Evolutionary conservation across 257 asterid species (phyloP), one percentile per base, ranked within the genome.

Genomic region (Nemophila menziesii): DNA sequence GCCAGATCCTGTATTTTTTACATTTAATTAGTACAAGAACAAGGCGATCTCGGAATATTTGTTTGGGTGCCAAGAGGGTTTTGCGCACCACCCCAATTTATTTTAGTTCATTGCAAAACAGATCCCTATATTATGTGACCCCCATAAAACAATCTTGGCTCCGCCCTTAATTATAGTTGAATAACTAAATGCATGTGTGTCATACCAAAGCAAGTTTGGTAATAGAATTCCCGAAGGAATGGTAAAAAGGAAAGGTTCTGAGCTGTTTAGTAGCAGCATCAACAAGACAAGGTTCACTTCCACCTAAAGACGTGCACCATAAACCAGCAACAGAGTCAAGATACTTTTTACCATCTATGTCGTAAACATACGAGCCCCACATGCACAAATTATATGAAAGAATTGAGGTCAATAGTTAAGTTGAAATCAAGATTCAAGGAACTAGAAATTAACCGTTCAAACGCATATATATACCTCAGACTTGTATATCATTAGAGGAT

Each of bases 261-360:
- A 89, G 76, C 66, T 89, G 98, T 51, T 64, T 76, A 20, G 65
- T 60, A 15, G 98, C 98, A 52, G 98, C 98, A 39, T 49, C 93
- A 54, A 78, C 77, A 39, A 89, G 94, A 17, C 96, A 78, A 48
- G 98, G 85, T 57, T 89, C 98, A 46, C 43, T 89, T 11, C 98
- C 98, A 84, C 98, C 87, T 50, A 89, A 74, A 13, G 94, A 75
- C 1, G 96, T 89, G 76, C 85, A 76, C 98, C 98, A 89, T 58
- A 89, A 66, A 58, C 98, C 98, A 74, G 98, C 96, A 16, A 89
- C 87, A 44, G 94, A 8, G 62, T 84, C 98, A 34, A 89, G 81
- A 67, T 80, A 89, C 70, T 72, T 89, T 52, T 55, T 84, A 49
- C 98, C 98, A 14, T 76, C 65, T 20, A 24, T 16, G 48, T 89